Conservation (phyloP, 768 basidiomycete genomes). For the Pleurotus ostreatus region DNA sequence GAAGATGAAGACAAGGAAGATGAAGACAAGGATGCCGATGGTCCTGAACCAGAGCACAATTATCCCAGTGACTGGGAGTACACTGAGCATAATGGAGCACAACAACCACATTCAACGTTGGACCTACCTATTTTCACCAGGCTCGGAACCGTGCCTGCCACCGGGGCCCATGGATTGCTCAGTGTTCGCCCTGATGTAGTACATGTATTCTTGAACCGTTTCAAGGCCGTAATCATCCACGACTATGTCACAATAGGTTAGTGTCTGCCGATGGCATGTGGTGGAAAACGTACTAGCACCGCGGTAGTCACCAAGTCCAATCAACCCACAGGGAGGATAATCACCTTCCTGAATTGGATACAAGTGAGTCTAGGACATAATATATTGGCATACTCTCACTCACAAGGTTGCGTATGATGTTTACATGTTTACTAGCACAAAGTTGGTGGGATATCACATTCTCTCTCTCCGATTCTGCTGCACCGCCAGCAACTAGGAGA, state of each 20-base stretch:
- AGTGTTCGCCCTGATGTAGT: no score
- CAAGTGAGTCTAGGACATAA: slow-evolving; percentile 2
- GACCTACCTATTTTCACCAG: background rate
- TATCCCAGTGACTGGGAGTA: background rate
- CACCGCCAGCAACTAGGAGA: background rate
- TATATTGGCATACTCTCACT: no score
- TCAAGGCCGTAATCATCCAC: no score
- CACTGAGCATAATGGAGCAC: background rate
- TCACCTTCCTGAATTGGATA: slow-evolving; percentile 8
- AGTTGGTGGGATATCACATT: background rate
- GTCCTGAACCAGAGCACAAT: background rate
- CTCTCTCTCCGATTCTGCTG: background rate
- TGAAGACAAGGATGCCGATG: background rate
- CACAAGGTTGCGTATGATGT: background rate
- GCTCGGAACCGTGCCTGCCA: background rate
- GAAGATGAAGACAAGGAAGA: background rate
- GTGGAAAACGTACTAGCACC: no score
- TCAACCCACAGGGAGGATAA: slow-evolving; percentile 3
- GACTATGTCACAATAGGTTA: no score
- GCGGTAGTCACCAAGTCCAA: background rate
- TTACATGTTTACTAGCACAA: background rate
- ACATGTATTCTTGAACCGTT: no score
- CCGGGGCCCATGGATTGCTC: no score
- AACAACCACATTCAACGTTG: background rate
- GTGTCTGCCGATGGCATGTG: no score